Evolutionary conservation across 2,329 filamentous ascomycete species (phyloP).

Genomic region (Aspergillus brunneoviolaceus): DNA sequence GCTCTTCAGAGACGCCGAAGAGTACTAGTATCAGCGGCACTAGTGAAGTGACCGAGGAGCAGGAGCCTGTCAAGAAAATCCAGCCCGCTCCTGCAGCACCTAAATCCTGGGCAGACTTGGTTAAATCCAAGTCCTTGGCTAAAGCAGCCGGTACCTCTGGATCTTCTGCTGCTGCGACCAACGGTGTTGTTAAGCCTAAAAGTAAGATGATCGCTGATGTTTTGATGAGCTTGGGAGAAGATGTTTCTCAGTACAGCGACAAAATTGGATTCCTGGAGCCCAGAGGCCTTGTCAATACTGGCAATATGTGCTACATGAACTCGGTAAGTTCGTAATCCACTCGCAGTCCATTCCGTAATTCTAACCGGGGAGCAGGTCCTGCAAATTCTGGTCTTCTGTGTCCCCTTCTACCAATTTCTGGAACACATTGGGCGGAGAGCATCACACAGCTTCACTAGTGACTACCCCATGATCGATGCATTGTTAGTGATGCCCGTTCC

Average conservation of each 20-base stretch:
- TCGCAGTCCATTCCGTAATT: neutral
- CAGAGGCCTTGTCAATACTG: constrained; percentile 89
- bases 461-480: constrained; percentile 89
- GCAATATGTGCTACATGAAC: constrained; percentile 99
- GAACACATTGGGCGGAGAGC: constrained; percentile 82
- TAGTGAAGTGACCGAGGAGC: constrained; percentile 6
- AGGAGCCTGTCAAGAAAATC: constrained; percentile 35
- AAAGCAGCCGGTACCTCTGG: constrained; percentile 30
- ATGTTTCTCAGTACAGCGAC: constrained; percentile 54
- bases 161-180: constrained; percentile 30
- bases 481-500: constrained; percentile 62
- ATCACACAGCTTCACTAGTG: constrained; percentile 88
- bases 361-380: constrained; percentile 63
- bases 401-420: constrained; percentile 91
- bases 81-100: constrained; percentile 50
- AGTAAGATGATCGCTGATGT: constrained; percentile 71
- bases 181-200: constrained; percentile 49
- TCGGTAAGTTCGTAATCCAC: constrained; percentile 66
- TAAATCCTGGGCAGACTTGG: constrained; percentile 68
- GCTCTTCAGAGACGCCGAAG: constrained; percentile 38
- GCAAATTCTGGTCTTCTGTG: constrained; percentile 91
- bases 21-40: constrained; percentile 19
- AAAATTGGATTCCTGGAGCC: constrained; percentile 86
- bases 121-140: constrained; percentile 52
- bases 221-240: constrained; percentile 69